phyloP scores from a whole-genome alignment of 257 asterid species.

The Gentiana straminea region DNA sequence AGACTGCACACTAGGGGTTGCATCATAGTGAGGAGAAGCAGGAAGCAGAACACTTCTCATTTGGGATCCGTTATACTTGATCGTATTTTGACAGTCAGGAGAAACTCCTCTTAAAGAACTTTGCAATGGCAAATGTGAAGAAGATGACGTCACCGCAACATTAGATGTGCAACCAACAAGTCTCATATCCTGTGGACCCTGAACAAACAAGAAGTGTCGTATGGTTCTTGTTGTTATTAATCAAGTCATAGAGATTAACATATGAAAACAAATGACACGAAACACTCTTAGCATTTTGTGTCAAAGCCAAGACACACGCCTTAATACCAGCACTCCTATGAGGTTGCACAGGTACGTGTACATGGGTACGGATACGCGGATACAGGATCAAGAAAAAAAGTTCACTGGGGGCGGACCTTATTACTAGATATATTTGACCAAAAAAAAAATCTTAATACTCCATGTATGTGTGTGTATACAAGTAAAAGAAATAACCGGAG shows the following conservation, averaged over 20 bases:
- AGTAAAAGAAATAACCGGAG: too few species aligned
- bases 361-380: too few species aligned
- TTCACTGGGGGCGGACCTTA: too few species aligned
- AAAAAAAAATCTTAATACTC: too few species aligned
- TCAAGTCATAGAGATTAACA: not conserved
- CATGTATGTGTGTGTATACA: too few species aligned
- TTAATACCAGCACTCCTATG: too few species aligned
- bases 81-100: conserved; percentile 42
- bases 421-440: too few species aligned
- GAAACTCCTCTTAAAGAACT: conserved; percentile 49
- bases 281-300: not conserved
- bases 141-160: conserved; percentile 33
- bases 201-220: conserved; percentile 11
- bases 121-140: conserved; percentile 50
- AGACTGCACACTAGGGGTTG: conserved; percentile 49
- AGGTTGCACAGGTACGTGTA: too few species aligned
- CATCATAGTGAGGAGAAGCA: conserved; percentile 68
- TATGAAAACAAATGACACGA: too few species aligned
- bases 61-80: conserved; percentile 42
- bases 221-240: conserved; percentile 8
- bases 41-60: conserved; percentile 52
- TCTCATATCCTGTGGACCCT: conserved; percentile 37
- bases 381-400: too few species aligned
- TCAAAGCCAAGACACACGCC: not conserved
- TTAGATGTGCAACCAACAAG: conserved; percentile 40